Evolutionary conservation across 2,329 filamentous ascomycete species (phyloP).

Genomic region (Aspergillus costaricaensis): DNA sequence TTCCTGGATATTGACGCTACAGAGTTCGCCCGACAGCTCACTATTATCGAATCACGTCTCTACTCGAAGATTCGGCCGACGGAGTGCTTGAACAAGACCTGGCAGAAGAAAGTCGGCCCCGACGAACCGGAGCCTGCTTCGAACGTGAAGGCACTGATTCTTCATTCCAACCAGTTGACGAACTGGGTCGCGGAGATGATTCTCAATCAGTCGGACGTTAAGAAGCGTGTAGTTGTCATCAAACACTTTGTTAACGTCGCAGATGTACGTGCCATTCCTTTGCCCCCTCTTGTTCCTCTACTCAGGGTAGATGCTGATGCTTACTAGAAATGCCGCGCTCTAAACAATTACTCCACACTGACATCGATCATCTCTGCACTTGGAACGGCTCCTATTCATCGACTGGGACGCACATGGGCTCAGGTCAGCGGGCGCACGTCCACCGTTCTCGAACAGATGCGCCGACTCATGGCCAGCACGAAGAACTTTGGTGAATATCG

Average conservation of each 20-base stretch:
- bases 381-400: conserved; percentile 90
- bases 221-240: conserved; percentile 94
- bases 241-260: conserved; percentile 97
- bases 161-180: conserved; percentile 97
- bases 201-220: conserved; percentile 87
- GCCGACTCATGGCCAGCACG: conserved; percentile 90
- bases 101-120: conserved; percentile 90
- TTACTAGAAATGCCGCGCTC: conserved; percentile 78
- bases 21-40: conserved; percentile 96
- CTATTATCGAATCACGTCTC: conserved; percentile 90
- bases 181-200: conserved; percentile 99
- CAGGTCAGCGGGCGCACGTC: conserved; percentile 86
- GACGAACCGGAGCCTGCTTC: conserved; percentile 73
- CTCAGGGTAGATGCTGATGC: conserved; percentile 15
- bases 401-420: conserved; percentile 90
- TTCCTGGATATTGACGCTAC: conserved; percentile 95
- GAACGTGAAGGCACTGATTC: conserved; percentile 93
- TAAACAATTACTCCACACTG: conserved; percentile 97
- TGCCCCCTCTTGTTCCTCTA: neutral
- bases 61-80: conserved; percentile 96
- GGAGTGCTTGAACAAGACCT: conserved; percentile 97
- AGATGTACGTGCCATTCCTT: conserved; percentile 62
- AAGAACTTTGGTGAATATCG: conserved; percentile 98
- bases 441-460: conserved; percentile 82
- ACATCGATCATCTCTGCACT: conserved; percentile 97